Base-by-base conservation (phyloP, 78 protist genomes). In the Dictyostelium brefeldianum region DNA sequence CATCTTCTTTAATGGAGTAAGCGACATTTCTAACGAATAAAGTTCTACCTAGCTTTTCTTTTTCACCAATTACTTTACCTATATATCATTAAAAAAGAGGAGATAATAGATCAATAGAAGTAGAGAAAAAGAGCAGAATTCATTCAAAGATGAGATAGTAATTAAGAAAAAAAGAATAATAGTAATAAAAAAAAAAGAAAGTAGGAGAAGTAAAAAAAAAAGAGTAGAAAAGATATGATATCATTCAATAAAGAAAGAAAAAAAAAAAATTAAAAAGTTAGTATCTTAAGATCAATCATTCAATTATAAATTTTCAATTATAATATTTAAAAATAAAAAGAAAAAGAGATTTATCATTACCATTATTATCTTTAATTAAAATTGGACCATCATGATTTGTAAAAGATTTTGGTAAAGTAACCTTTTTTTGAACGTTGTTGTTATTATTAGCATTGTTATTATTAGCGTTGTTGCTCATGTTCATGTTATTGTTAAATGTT, bases 1-100 rank as follows among this genome's bases (percentile, higher is more conserved):
- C 94, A 9, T 25, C 48, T n/a, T 81, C 89, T 18, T 31, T 62
- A n/a, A 54, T 65, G 0, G 18, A 56, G 11, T 90, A 90, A 0
- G 94, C 94, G 22, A 90, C 71, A 80, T 90, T 90, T 25, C 94
- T 17, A n/a, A 90, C 85, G 65, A 90, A 90, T 46, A 90, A 51
- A 15, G 94, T 90, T 48, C 94, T 36, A 31, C 94, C 89, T 47
- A 81, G 54, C 50, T 81, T 81, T 51, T 90, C 94, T 79, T 74
- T 81, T 50, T 90, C 94, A 0, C 92, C 81, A 36, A 85, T 64
- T 2, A 85, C 92, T 64, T 85, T 85, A 62, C 92, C 92, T 83
- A 29, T 3, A 54, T 5, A 17, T 53, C 10, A 64, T 25, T 25
- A 64, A 27, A 64, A 64, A 64, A 14, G 4, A 64, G 6, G 12